These are phyloP conservation scores for Golubevia pallescens DNA, from an alignment of 1,284 basidiomycete species.

Conservation along the genomic window DNA sequence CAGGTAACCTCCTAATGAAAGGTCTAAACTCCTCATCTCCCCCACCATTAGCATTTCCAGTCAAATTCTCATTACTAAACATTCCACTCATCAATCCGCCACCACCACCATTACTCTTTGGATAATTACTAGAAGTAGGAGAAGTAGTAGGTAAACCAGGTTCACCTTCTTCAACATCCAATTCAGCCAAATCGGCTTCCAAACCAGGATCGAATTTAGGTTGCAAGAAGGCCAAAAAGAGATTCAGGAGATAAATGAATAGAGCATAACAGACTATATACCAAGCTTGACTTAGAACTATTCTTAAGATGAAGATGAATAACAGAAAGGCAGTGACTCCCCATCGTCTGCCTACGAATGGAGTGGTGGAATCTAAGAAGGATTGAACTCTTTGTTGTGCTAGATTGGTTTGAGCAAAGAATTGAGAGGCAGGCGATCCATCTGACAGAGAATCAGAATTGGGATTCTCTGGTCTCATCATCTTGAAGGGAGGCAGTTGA, in stretches of 20 bases:
- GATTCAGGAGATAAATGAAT: constrained; percentile 63
- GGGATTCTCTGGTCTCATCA: constrained; percentile 45
- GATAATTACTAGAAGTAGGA: background rate
- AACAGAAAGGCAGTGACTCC: constrained; percentile 38
- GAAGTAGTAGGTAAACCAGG: constrained; percentile 50
- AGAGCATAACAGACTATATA: constrained; percentile 64
- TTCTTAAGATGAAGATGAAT: constrained; percentile 56
- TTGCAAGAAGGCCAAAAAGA: constrained; percentile 60
- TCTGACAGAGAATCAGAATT: background rate
- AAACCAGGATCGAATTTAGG: constrained; percentile 61
- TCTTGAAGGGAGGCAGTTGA: constrained; percentile 18
- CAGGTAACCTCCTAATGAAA: constrained; percentile 58
- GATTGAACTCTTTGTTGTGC: constrained; percentile 42
- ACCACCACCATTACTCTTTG: constrained; percentile 5
- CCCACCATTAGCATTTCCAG: constrained; percentile 14
- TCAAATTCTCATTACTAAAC: constrained; percentile 29
- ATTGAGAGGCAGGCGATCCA: constrained; percentile 31
- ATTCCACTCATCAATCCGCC: constrained; percentile 60
- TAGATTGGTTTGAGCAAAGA: constrained; percentile 35
- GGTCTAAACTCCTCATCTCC: constrained; percentile 60
- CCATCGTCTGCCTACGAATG: constrained; percentile 52
- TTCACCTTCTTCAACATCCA: constrained; percentile 62
- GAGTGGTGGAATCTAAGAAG: constrained; percentile 55
- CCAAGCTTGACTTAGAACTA: constrained; percentile 58
- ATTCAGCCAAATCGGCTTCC: constrained; percentile 54